These are phyloP conservation scores for Geotrichum citri-aurantii DNA, from an alignment of 1,139 yeast genomes.

Conservation along the genomic window DNA sequence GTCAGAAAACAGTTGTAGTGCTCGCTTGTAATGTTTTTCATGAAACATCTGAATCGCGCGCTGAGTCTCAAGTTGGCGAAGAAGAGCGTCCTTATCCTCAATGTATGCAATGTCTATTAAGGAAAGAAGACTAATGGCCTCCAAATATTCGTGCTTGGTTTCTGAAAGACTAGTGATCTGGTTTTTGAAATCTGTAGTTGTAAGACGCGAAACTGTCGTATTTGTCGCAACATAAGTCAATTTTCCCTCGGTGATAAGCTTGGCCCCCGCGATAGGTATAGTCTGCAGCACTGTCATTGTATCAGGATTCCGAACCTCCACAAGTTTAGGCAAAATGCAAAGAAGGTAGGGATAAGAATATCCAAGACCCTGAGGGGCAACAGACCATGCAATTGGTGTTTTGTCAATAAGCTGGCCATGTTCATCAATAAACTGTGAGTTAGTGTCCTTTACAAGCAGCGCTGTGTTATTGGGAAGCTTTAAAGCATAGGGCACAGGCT, in stretches of 20 bases:
- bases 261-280: constrained; percentile 25
- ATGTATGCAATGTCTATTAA: constrained; percentile 36
- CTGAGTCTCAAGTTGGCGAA: constrained; percentile 44
- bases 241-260: constrained; percentile 23
- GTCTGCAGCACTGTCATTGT: constrained; percentile 29
- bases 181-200: constrained; percentile 30
- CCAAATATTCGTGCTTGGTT: constrained; percentile 28
- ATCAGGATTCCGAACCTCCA: constrained; percentile 33
- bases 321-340: constrained; percentile 23
- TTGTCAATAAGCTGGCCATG: constrained; percentile 23
- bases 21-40: constrained; percentile 34
- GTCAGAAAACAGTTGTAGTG: constrained; percentile 46
- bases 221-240: constrained; percentile 27
- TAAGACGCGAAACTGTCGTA: constrained; percentile 28
- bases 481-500: constrained; percentile 21
- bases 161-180: constrained; percentile 31
- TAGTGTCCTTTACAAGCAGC: constrained; percentile 28
- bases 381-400: constrained; percentile 23
- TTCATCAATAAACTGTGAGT: constrained; percentile 23
- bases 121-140: constrained; percentile 43
- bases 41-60: constrained; percentile 40
- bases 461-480: constrained; percentile 21
- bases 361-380: constrained; percentile 28
- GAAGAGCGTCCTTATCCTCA: constrained; percentile 33
- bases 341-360: constrained; percentile 35